A percentile compares a stretch with the other conserved stretches of the same genome.
These are phyloP conservation scores for Lasiodiplodia gonubiensis DNA, from an alignment of 2,329 filamentous ascomycete species.

Conservation along the genomic window DNA sequence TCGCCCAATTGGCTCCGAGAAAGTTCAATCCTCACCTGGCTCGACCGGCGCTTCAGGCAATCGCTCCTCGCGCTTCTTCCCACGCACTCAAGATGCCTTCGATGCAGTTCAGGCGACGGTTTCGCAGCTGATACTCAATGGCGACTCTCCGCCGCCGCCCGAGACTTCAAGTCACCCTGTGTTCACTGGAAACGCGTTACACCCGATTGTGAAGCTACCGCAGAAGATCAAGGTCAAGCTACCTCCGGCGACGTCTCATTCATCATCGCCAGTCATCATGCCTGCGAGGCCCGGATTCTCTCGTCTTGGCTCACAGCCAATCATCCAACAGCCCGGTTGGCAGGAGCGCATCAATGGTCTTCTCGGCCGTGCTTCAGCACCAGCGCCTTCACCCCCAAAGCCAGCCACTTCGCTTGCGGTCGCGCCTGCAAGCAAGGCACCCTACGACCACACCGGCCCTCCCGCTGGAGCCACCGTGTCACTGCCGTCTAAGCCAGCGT, in stretches of 20 bases:
- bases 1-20: conserved; percentile 23
- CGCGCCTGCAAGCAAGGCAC: conserved; percentile 24
- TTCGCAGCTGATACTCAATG: conserved; percentile 19
- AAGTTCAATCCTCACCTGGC: conserved; percentile 24
- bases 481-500: conserved; percentile 13
- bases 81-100: conserved; percentile 29
- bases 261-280: conserved; percentile 49
- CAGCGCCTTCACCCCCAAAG: conserved; percentile 23
- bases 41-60: conserved; percentile 7
- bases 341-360: conserved; percentile 84
- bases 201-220: conserved; percentile 73
- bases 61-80: conserved; percentile 46
- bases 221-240: conserved; percentile 79
- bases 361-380: conserved; percentile 41
- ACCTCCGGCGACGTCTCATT: conserved; percentile 62
- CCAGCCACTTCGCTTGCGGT: conserved; percentile 4
- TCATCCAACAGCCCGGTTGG: conserved; percentile 61
- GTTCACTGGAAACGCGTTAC: conserved; percentile 68
- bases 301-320: conserved; percentile 44
- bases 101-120: conserved; percentile 15
- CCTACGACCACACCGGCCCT: conserved; percentile 12
- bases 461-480: conserved; percentile 18
- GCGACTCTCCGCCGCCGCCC: conserved; percentile 64
- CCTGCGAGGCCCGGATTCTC: conserved; percentile 36
- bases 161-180: conserved; percentile 76